Percentiles rank a stretch among this genome's conserved stretches.
Conservation (phyloP, 179 eudicot species). For the Spinacia oleracea region DNA sequence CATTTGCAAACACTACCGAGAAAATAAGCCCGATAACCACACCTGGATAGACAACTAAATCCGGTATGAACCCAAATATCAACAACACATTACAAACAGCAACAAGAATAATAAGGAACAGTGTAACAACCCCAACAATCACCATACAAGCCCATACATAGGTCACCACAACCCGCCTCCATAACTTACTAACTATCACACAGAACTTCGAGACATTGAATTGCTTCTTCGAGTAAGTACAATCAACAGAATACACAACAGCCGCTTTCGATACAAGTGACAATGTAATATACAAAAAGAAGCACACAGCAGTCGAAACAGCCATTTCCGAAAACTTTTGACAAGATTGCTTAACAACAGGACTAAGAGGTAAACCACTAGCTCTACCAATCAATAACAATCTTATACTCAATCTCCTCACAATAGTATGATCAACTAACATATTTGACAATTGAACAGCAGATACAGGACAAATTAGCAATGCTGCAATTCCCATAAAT, state of each 20-base stretch:
- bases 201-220: constrained; percentile 57
- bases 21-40: constrained; percentile 60
- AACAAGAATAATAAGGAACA: constrained; percentile 65
- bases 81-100: constrained; percentile 60
- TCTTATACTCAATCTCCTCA: constrained; percentile 60
- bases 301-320: constrained; percentile 65
- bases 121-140: constrained; percentile 56
- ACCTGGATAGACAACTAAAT: constrained; percentile 60
- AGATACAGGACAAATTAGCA: constrained; percentile 81
- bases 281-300: constrained; percentile 68
- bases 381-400: constrained; percentile 66
- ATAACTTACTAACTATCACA: constrained; percentile 57
- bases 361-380: constrained; percentile 73
- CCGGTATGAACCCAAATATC: constrained; percentile 50
- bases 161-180: constrained; percentile 66
- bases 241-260: constrained; percentile 79
- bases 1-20: constrained; percentile 73
- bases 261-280: constrained; percentile 77
- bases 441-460: constrained; percentile 71
- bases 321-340: constrained; percentile 65
- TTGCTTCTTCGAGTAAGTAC: constrained; percentile 73
- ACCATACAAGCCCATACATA: constrained; percentile 72
- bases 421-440: constrained; percentile 65
- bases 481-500: constrained; percentile 61
- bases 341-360: constrained; percentile 71